Evolutionary conservation across 106 monocot species (phyloP), one percentile per base, ranked within the genome.

Genomic region (Acorus calamus): DNA sequence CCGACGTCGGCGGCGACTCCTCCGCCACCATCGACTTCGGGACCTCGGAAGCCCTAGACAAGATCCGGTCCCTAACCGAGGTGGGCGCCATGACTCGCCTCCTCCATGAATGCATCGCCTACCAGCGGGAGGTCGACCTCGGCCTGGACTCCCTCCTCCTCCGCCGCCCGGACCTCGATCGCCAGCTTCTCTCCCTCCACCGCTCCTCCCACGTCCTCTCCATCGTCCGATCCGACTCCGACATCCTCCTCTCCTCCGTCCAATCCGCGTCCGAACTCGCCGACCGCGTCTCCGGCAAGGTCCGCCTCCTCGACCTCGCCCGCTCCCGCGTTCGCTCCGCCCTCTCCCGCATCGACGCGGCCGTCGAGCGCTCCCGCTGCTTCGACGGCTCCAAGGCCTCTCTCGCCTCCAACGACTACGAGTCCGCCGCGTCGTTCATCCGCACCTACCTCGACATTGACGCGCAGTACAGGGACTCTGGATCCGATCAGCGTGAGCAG

Each of bases 51-150:
- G 70, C 90, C 11, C 65, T 90, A 2, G 11, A 66, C 50, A 82
- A 80, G 60, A 87, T 96, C 66, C 82, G 82, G 11, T 14, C 71
- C 53, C 80, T 96, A 8, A 90, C 94, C 28, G 90, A 96, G 62
- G 87, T 90, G 49, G 90, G 84, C 47, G 73, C 87, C 60, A 82
- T 87, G 79, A 96, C 89, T 51, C 82, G 84, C 59, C 90, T 94
- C 73, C 82, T 94, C 65, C 94, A 94, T 71, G 82, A 87, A 63
- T 96, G 94, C 94, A 66, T 96, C 76, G 94, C 94, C 68, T 82
- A 90, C 69, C 94, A 93, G 77, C 86, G 93, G 50, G 70, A 70
- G 58, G 80, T 89, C 60, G 89, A 88, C 67, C 71, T 83, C 76
- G 70, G 71, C 52, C 78, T 89, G 52, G 88, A 88, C 41, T 70